These are phyloP conservation scores for Barnettozyma hawaiiensis DNA, from an alignment of 1,139 yeast genomes.

Conservation along the genomic window DNA sequence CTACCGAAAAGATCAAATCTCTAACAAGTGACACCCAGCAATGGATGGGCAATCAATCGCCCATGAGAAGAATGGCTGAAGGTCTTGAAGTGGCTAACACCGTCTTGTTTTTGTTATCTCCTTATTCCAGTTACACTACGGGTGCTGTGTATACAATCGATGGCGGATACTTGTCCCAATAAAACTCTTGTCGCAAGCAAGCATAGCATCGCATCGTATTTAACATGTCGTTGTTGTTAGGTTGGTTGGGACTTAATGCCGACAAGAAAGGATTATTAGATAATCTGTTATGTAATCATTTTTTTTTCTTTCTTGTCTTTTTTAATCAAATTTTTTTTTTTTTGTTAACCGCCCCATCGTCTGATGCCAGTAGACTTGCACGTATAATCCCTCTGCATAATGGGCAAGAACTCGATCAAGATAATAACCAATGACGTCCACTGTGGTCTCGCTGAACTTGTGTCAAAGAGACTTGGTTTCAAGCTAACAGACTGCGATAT, in stretches of 20 bases:
- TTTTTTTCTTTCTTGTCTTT: background rate
- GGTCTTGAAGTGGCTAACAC: background rate
- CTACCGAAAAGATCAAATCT: background rate
- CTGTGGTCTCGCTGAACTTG: conserved; percentile 81
- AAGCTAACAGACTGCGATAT: conserved; percentile 59
- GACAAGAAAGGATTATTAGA: too few species aligned
- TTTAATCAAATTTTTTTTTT: too few species aligned
- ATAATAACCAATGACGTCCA: conserved; percentile 86
- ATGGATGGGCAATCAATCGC: background rate
- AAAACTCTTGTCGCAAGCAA: too few species aligned
- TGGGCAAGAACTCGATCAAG: conserved; percentile 84
- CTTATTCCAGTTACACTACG: background rate
- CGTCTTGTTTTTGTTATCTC: background rate
- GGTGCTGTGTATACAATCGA: background rate
- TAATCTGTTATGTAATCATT: background rate
- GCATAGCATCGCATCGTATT: too few species aligned
- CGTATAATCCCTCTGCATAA: conserved; percentile 24
- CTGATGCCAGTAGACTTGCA: background rate
- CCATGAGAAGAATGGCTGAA: background rate
- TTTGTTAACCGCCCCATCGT: too few species aligned
- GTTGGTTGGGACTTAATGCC: too few species aligned
- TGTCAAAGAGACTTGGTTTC: conserved; percentile 61
- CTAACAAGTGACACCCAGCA: background rate
- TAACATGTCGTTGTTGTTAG: too few species aligned
- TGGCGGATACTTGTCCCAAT: background rate